phyloP scores from a whole-genome alignment of 495 filamentous ascomycete genomes.

The Neurospora tetraspora region DNA sequence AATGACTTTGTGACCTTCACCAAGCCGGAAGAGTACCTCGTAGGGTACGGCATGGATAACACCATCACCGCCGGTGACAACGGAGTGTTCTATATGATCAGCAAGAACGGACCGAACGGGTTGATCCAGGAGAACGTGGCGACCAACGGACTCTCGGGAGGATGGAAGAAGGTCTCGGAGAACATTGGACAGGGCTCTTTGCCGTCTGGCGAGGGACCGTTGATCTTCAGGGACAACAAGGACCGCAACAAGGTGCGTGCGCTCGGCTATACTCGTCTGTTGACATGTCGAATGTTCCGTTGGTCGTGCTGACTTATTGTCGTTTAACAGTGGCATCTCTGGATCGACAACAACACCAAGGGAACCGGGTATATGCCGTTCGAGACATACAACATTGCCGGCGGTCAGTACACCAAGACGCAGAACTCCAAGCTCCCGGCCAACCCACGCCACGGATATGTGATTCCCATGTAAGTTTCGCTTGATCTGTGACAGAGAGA shows the following conservation, averaged over 20 bases:
- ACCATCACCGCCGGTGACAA: neutral
- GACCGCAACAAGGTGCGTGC: neutral
- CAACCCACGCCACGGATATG: conserved; percentile 3
- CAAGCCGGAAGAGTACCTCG: neutral
- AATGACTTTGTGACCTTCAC: neutral
- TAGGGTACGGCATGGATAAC: neutral
- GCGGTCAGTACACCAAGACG: neutral
- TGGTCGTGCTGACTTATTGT: neutral
- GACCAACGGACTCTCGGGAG: neutral
- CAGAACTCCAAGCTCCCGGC: neutral
- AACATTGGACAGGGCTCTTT: neutral
- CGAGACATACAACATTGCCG: neutral
- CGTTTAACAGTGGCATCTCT: conserved; percentile 2
- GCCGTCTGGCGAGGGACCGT: conserved; percentile 2
- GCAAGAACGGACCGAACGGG: conserved; percentile 2
- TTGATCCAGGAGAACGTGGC: conserved; percentile 3
- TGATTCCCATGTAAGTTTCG: conserved; percentile 1
- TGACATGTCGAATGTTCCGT: neutral
- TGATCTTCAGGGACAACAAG: conserved; percentile 3
- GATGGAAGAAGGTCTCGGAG: conserved; percentile 2
- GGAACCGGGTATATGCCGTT: conserved; percentile 2
- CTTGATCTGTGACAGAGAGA: neutral
- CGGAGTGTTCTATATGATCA: neutral
- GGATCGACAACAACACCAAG: conserved; percentile 2
- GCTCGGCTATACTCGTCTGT: neutral